A percentile compares a stretch with the other conserved stretches of the same genome.
phyloP scores from a whole-genome alignment of 306 rosid genomes.

The Trifolium pratense region DNA sequence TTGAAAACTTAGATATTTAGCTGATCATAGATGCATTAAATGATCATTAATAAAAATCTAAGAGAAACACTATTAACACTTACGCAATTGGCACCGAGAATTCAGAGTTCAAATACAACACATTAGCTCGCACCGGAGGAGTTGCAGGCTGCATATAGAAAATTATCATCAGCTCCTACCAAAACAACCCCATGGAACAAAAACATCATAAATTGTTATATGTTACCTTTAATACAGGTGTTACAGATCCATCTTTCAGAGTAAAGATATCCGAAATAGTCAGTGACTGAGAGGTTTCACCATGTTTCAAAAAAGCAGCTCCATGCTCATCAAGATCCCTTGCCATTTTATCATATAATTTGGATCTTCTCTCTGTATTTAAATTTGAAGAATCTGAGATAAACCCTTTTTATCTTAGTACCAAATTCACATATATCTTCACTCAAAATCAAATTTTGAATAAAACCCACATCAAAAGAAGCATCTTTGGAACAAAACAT shows the following conservation, averaged over 20 bases:
- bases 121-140: constrained; percentile 96
- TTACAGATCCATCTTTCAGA: constrained; percentile 72
- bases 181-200: constrained; percentile 24
- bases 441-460: constrained; percentile 39
- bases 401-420: constrained; percentile 36
- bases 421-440: not conserved
- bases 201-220: not conserved
- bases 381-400: constrained; percentile 50
- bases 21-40: constrained; percentile 19
- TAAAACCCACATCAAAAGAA: constrained; percentile 18
- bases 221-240: constrained; percentile 77
- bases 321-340: constrained; percentile 83
- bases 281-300: constrained; percentile 92
- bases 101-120: constrained; percentile 70
- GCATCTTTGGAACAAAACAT: not conserved
- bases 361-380: constrained; percentile 61
- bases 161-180: constrained; percentile 44
- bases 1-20: constrained; percentile 5
- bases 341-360: constrained; percentile 79
- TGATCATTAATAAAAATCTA: not conserved
- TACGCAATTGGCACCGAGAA: constrained; percentile 80
- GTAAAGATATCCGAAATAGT: constrained; percentile 86
- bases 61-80: constrained; percentile 25
- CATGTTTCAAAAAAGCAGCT: constrained; percentile 71
- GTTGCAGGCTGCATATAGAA: constrained; percentile 69